These are phyloP conservation scores for Dactylis glomerata DNA, from an alignment of 176 grass and related monocot genomes.

Conservation along the genomic window DNA sequence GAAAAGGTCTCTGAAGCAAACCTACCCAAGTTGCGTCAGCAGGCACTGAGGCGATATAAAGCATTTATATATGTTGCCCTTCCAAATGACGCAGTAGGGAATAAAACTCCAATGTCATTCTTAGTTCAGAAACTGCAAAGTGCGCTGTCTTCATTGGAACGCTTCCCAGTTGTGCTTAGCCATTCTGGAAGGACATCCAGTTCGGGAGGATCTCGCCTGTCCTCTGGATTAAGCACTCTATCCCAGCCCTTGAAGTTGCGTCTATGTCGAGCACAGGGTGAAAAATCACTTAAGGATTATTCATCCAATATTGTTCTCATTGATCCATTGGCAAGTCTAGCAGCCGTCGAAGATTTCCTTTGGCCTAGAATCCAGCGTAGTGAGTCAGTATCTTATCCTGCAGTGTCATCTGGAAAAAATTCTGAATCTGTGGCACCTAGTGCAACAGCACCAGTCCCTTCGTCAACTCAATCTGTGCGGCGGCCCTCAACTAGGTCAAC, in stretches of 20 bases:
- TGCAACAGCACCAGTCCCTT: constrained; percentile 34
- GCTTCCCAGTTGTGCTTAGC: constrained; percentile 76
- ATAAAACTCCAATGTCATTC: constrained; percentile 52
- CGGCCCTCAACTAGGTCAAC: constrained; percentile 62
- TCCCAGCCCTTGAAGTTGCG: constrained; percentile 82
- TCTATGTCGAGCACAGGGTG: constrained; percentile 70
- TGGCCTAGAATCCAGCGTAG: constrained; percentile 77
- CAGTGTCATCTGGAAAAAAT: constrained; percentile 41
- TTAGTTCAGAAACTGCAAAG: constrained; percentile 86
- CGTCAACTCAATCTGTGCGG: constrained; percentile 37
- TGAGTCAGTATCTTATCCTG: constrained; percentile 53
- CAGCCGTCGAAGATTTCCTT: constrained; percentile 84
- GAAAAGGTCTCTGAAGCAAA: constrained; percentile 63
- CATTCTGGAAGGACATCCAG: constrained; percentile 59
- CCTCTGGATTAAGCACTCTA: constrained; percentile 60
- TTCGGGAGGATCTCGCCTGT: constrained; percentile 46
- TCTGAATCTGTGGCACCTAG: constrained; percentile 54
- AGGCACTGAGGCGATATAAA: constrained; percentile 69
- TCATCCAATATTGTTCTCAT: constrained; percentile 93
- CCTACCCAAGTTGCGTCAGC: constrained; percentile 58
- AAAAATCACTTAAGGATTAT: constrained; percentile 84
- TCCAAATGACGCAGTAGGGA: constrained; percentile 42
- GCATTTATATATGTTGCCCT: constrained; percentile 63
- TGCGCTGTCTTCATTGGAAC: constrained; percentile 71
- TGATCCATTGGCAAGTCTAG: constrained; percentile 75